Base-by-base conservation (phyloP, 805 yeast species). In the Ogataea zsoltii region DNA sequence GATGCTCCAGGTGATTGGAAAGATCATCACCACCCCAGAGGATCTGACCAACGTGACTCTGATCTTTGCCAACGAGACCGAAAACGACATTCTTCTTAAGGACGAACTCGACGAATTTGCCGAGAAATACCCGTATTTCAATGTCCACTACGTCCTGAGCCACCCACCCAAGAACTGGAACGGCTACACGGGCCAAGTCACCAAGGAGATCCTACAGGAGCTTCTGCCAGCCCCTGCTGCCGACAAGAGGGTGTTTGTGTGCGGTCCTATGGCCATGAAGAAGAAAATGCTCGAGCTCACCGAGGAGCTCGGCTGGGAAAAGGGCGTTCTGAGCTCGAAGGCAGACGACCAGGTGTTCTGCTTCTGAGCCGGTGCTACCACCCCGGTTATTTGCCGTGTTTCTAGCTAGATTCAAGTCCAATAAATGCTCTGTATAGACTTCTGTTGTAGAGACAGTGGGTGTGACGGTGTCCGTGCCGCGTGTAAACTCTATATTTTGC, bases 251-350 rank as follows among this genome's bases (percentile, higher is more conserved):
- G 71, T 87, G 30, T 74, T 85, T 47, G 72, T 86, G 32, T 85
- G 91, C 68, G 95, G 95, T 11, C 91, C 91, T 16, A 77, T 79
- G 53, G 83, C 72, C 33, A 78, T 87, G 87, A 83, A 81, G 57
- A 73, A 72, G 50, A 58, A 63, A 30, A 71, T 83, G 49, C 62
- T 78, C 9, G 69, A 71, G 31, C 69, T 72, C 41, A 72, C 88
- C 13, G 69, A 69, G 36, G 80, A 78, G 32, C 66, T 83, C 45
- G 91, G 92, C 1, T 86, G 88, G 80, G 72, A 68, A 16, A 54
- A 57, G 42, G 70, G 69, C 30, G 45, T 40, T 19, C 43, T 65
- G 16, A 43, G 52, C 33, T 67, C 71, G 0, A 52, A 59, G 12
- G 62, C 56, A 46, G 62, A 62, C 33, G 72, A 67, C 42, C 71